These are phyloP conservation scores for Penicillium flavigenum DNA, from an alignment of 495 filamentous ascomycete species.

Conservation along the genomic window DNA sequence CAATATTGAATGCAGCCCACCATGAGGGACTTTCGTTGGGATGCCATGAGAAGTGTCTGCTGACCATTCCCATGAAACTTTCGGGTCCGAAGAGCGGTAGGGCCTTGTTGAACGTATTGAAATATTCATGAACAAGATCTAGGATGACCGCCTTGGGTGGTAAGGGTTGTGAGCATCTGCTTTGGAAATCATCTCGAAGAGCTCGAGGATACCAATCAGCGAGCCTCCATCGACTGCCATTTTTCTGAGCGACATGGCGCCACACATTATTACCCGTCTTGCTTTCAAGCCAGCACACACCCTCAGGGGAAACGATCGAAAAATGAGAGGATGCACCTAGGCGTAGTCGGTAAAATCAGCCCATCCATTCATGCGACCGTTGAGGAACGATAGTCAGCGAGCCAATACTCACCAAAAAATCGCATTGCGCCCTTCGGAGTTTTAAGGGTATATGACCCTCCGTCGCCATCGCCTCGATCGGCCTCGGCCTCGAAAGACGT, in stretches of 20 bases:
- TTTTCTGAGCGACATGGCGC: constrained; percentile 3
- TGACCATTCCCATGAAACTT: constrained; percentile 10
- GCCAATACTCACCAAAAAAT: constrained; percentile 17
- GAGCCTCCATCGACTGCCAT: constrained; percentile 9
- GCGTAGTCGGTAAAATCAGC: constrained; percentile 1
- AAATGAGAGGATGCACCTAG: constrained; percentile 19
- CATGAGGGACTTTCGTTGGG: constrained; percentile 23
- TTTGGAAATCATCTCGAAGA: constrained; percentile 13
- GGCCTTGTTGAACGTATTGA: constrained; percentile 17
- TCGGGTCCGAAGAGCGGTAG: constrained; percentile 14
- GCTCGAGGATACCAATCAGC: constrained; percentile 18
- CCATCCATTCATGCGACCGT: neutral
- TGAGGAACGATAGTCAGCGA: constrained; percentile 1
- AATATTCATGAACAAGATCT: constrained; percentile 15
- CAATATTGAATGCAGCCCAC: constrained; percentile 25
- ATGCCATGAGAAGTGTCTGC: constrained; percentile 25
- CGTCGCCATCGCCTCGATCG: constrained; percentile 1
- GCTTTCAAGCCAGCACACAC: constrained; percentile 1
- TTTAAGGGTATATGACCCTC: constrained; percentile 13
- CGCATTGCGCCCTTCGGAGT: constrained; percentile 15
- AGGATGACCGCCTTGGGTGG: constrained; percentile 13
- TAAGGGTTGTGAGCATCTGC: constrained; percentile 17
- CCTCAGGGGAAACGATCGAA: constrained; percentile 7
- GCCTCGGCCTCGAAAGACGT: constrained; percentile 3
- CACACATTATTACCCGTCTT: neutral